Evolutionary conservation across 1,139 yeast species (phyloP), one percentile per base, ranked within the genome.

Genomic region (Kodamaea alishanica): DNA sequence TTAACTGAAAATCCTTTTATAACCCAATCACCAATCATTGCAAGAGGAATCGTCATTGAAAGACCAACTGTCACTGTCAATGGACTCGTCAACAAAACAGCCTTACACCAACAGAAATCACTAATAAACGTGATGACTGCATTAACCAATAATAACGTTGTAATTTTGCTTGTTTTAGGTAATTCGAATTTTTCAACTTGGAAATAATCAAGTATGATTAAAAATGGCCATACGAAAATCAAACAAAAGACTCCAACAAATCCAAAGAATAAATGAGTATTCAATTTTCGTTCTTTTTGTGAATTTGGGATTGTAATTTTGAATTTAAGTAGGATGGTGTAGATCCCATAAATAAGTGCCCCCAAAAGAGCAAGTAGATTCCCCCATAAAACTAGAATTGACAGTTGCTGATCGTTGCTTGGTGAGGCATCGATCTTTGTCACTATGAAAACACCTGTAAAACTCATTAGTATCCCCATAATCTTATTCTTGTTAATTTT

Each of bases 21-120:
- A 4, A 87, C 44, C 66, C 89, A 75, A 55, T 92, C 98, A 24
- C 97, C 96, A 15, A 88, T 61, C 87, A 92, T 85, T 0, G 97
- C 96, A 43, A 92, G 73, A 0, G 98, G 98, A 24, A 92, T 92
- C 0, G 97, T 89, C 49, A 92, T 79, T 24, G 96, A 84, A 32
- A 92, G 70, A 0, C 98, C 98, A 6, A 92, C 95, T 0, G 98
- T 92, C 2, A 90, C 97, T 0, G 96, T 90, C 46, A 92, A 70
- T 0, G 98, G 98, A 35, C 94, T 83, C 1, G 98, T 92, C 56
- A 92, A 67, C 27, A 92, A 71, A 74, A 90, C 94, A 0, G 97
- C 96, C 49, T 88, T 78, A 32, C 96, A 96, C 98, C 98, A 92
- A 55, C 95, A 81, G 50, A 84, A 88, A 57, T 92, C 98, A 33